These are phyloP conservation scores for Zalaria obscura DNA, from an alignment of 2,329 filamentous ascomycete genomes.

Conservation along the genomic window DNA sequence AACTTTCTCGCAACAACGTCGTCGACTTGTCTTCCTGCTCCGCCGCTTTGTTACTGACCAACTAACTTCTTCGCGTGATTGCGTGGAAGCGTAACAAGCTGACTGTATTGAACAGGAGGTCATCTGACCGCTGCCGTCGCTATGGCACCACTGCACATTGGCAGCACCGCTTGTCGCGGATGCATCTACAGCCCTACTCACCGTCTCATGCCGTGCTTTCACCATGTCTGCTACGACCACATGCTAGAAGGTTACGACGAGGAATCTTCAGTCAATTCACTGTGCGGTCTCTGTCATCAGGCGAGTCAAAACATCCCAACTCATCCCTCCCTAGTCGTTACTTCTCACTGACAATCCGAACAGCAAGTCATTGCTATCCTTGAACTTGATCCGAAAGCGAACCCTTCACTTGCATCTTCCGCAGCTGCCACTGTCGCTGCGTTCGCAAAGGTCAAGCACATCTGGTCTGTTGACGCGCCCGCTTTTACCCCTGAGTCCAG, in stretches of 20 bases:
- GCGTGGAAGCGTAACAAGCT: too few relatives aligned
- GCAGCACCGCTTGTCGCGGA: background rate
- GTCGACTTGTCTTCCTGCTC: too few relatives aligned
- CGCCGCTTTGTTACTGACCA: too few relatives aligned
- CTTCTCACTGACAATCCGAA: too few relatives aligned
- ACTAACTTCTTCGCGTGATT: too few relatives aligned
- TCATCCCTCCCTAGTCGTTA: background rate
- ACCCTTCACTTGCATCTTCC: background rate
- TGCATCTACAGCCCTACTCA: constrained; percentile 1
- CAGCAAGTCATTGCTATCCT: background rate
- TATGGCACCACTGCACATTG: background rate
- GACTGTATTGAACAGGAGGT: too few relatives aligned
- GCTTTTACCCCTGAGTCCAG: background rate
- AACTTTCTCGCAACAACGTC: too few relatives aligned
- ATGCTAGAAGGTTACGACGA: background rate
- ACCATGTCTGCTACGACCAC: constrained; percentile 6
- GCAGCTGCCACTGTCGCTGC: background rate
- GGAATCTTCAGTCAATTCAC: background rate
- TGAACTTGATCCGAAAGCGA: background rate
- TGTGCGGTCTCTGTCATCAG: constrained; percentile 2
- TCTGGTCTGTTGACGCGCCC: background rate
- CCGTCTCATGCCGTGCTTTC: constrained; percentile 3
- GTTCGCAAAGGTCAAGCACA: background rate
- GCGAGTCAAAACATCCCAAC: background rate
- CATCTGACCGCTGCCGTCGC: too few relatives aligned